A percentile compares a stretch with the other conserved stretches of the same genome.
phyloP scores from a whole-genome alignment of 179 eudicot species.

The Beta corolliflora region DNA sequence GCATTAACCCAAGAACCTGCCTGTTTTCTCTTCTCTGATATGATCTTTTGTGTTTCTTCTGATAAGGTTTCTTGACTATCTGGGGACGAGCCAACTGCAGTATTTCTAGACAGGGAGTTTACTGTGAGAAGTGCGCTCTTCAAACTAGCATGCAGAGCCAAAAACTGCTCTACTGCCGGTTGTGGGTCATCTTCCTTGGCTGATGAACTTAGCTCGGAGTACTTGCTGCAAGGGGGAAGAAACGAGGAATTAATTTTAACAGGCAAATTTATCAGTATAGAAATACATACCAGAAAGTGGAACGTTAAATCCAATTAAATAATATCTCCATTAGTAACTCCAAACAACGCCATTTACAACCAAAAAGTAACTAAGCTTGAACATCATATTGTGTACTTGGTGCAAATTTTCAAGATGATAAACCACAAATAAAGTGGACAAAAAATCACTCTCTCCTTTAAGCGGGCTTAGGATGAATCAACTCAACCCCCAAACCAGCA shows the following conservation, averaged over 20 bases:
- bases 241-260: neutral
- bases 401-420: neutral
- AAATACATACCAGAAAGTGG: neutral
- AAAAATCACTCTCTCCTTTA: neutral
- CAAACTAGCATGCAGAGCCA: slow-evolving; percentile 43
- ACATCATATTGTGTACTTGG: neutral
- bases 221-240: slow-evolving; percentile 53
- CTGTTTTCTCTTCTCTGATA: slow-evolving; percentile 38
- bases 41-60: slow-evolving; percentile 43
- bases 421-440: neutral
- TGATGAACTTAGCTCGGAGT: slow-evolving; percentile 59
- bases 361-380: neutral
- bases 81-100: slow-evolving; percentile 46
- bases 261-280: neutral
- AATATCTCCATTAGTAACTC: neutral
- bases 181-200: slow-evolving; percentile 47
- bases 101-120: slow-evolving; percentile 54
- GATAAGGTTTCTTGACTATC: slow-evolving; percentile 61
- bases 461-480: slow-evolving; percentile 2
- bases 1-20: slow-evolving; percentile 48
- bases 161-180: slow-evolving; percentile 46
- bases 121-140: slow-evolving; percentile 33
- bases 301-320: neutral
- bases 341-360: neutral
- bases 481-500: neutral